Evolutionary conservation across 352 stramenopile species (phyloP).

Genomic region (Elongisporangium undulatum): DNA sequence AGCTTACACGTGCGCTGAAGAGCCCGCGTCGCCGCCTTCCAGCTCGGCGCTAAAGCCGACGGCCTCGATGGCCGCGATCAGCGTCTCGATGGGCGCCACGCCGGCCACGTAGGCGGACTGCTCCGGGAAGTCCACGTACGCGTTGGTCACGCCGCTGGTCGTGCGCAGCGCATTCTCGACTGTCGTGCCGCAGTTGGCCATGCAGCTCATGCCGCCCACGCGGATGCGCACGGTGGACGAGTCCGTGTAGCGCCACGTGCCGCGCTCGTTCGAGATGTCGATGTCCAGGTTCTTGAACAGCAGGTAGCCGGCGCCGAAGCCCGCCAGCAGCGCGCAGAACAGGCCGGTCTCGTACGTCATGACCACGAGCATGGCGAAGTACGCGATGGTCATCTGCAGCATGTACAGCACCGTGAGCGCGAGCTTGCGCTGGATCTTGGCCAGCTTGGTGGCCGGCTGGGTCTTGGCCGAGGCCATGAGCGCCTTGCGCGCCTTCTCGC

Average conservation of each 20-base stretch:
- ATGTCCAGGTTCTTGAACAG: slow-evolving; percentile 72
- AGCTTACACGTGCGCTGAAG: slow-evolving; percentile 56
- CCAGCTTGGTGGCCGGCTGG: slow-evolving; percentile 34
- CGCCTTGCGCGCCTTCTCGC: slow-evolving; percentile 42
- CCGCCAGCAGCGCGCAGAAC: slow-evolving; percentile 65
- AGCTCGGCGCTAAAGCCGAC: slow-evolving; percentile 67
- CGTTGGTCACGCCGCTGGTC: slow-evolving; percentile 55
- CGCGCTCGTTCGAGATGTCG: slow-evolving; percentile 66
- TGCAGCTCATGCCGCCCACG: slow-evolving; percentile 88
- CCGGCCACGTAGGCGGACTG: slow-evolving; percentile 69
- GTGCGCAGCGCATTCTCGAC: slow-evolving; percentile 36
- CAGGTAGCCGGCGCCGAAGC: slow-evolving; percentile 65
- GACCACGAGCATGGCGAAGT: slow-evolving; percentile 79
- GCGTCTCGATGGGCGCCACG: slow-evolving; percentile 35
- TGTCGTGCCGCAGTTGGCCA: slow-evolving; percentile 89
- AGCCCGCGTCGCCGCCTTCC: slow-evolving; percentile 14
- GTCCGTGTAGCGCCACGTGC: slow-evolving; percentile 65
- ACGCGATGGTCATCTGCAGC: slow-evolving; percentile 78
- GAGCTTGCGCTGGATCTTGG: slow-evolving; percentile 64
- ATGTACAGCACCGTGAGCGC: slow-evolving; percentile 66
- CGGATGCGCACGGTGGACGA: slow-evolving; percentile 64
- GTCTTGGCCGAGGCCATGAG: slow-evolving; percentile 33
- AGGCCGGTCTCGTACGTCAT: slow-evolving; percentile 81
- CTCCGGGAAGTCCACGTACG: slow-evolving; percentile 75
- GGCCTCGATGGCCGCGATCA: slow-evolving; percentile 60